Evolutionary conservation across 257 asterid species (phyloP).

Genomic region (Primulina eburnea): DNA sequence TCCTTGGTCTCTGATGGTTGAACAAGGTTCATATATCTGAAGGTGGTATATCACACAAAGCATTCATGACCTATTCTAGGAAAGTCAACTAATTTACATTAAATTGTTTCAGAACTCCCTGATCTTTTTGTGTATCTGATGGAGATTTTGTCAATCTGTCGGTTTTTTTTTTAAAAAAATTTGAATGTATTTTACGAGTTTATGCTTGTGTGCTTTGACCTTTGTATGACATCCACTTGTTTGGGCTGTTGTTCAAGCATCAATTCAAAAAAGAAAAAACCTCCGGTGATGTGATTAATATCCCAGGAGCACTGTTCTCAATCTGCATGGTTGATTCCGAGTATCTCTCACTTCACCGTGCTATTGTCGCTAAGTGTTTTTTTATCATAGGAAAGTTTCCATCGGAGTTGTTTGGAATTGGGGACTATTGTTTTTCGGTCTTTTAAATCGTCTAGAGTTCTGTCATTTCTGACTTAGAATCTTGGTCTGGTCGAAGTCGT

Average conservation of each 20-base stretch:
- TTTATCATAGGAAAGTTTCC: not conserved
- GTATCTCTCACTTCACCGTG: not conserved
- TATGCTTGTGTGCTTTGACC: not conserved
- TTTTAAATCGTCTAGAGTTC: constrained; percentile 4
- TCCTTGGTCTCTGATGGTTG: not conserved
- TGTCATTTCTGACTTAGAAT: constrained; percentile 12
- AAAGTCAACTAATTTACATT: not conserved
- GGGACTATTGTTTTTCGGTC: not conserved
- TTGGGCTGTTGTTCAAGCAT: not conserved
- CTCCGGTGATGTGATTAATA: not conserved
- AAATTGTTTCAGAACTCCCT: no score
- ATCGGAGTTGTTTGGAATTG: constrained; percentile 2
- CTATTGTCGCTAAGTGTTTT: not conserved
- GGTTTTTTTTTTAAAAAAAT: no score
- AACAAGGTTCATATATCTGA: not conserved
- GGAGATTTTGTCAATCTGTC: not conserved
- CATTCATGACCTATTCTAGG: not conserved
- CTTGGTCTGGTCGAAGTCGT: constrained; percentile 3
- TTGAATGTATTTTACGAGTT: no score
- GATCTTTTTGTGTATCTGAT: not conserved
- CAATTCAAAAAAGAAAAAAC: no score
- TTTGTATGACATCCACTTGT: not conserved
- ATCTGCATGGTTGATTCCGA: not conserved
- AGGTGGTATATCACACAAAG: not conserved
- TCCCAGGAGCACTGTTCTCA: not conserved